Evolutionary conservation across 768 basidiomycete species (phyloP).

Genomic region (Serpula lacrymans): DNA sequence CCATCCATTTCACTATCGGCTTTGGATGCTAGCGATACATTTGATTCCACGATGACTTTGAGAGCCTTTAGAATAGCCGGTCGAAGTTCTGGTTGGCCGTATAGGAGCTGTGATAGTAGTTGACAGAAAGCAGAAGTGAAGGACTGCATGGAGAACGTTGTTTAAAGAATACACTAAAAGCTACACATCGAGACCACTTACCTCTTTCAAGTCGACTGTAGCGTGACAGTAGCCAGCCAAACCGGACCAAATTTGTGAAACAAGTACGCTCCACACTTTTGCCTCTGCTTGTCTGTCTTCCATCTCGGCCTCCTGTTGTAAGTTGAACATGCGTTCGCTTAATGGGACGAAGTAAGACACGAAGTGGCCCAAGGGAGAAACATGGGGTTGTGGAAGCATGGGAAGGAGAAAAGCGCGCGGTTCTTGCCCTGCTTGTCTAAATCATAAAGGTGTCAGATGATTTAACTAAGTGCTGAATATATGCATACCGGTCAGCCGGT

Average conservation of each 20-base stretch:
- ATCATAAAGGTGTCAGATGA: slow-evolving; percentile 7
- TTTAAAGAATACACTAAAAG: slow-evolving; percentile 7
- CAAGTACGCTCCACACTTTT: slow-evolving; percentile 93
- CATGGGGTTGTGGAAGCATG: slow-evolving; percentile 75
- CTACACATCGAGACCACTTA: slow-evolving; percentile 23
- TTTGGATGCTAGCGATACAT: slow-evolving; percentile 48
- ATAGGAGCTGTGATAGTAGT: slow-evolving; percentile 91
- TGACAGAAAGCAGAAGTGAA: slow-evolving; percentile 77
- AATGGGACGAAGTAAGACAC: slow-evolving; percentile 88
- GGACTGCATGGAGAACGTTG: slow-evolving; percentile 44
- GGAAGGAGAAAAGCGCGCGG: slow-evolving; percentile 93
- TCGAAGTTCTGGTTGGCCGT: slow-evolving; percentile 82
- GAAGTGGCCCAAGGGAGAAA: slow-evolving; percentile 82
- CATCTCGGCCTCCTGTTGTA: slow-evolving; percentile 75
- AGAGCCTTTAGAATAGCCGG: slow-evolving; percentile 79
- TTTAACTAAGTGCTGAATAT: not conserved
- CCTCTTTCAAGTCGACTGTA: slow-evolving; percentile 70
- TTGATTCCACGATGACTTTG: slow-evolving; percentile 79
- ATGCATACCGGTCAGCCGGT: slow-evolving; percentile 71
- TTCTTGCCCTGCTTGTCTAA: slow-evolving; percentile 67
- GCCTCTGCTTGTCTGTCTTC: slow-evolving; percentile 77
- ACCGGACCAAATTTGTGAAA: slow-evolving; percentile 92
- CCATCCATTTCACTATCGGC: slow-evolving; percentile 25
- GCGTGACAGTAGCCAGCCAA: slow-evolving; percentile 88
- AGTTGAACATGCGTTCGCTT: slow-evolving; percentile 88